Conservation (phyloP, 371 early-diverging fungal genomes). For the Apophysomyces variabilis region DNA sequence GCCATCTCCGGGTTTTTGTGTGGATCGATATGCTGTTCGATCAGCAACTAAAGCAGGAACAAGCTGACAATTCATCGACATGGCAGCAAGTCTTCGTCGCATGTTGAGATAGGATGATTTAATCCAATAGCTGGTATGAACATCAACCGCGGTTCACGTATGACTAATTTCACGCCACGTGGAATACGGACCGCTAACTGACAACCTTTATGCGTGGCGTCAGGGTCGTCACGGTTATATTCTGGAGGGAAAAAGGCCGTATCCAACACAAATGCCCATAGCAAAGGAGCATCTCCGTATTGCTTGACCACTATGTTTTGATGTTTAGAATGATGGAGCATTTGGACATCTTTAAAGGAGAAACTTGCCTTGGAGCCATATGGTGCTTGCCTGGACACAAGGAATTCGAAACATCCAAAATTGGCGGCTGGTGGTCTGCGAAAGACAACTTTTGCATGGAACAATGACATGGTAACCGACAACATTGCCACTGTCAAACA, state of each 20-base stretch:
- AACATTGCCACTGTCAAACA: constrained; percentile 37
- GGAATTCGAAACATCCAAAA: constrained; percentile 52
- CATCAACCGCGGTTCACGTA: constrained; percentile 22
- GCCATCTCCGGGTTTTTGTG: too few relatives aligned
- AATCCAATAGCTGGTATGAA: constrained; percentile 19
- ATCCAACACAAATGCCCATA: constrained; percentile 46
- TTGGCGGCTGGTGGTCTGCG: constrained; percentile 45
- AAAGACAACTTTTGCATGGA: constrained; percentile 44
- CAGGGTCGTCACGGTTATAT: constrained; percentile 21
- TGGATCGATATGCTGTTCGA: too few relatives aligned
- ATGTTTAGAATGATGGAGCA: too few relatives aligned
- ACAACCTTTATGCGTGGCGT: constrained; percentile 40
- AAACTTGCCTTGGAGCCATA: constrained; percentile 32
- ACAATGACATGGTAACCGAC: constrained; percentile 52
- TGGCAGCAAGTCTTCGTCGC: constrained; percentile 5
- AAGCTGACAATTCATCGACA: neutral
- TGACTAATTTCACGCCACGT: constrained; percentile 24
- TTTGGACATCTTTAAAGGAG: too few relatives aligned
- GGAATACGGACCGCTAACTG: constrained; percentile 39
- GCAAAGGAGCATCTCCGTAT: constrained; percentile 32
- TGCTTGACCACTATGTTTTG: constrained; percentile 18
- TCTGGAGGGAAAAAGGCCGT: constrained; percentile 18
- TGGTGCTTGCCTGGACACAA: constrained; percentile 26
- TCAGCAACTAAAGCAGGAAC: too few relatives aligned
- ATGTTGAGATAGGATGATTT: neutral